phyloP scores from a whole-genome alignment of 805 yeast species.

The Barnettozyma vustinii region DNA sequence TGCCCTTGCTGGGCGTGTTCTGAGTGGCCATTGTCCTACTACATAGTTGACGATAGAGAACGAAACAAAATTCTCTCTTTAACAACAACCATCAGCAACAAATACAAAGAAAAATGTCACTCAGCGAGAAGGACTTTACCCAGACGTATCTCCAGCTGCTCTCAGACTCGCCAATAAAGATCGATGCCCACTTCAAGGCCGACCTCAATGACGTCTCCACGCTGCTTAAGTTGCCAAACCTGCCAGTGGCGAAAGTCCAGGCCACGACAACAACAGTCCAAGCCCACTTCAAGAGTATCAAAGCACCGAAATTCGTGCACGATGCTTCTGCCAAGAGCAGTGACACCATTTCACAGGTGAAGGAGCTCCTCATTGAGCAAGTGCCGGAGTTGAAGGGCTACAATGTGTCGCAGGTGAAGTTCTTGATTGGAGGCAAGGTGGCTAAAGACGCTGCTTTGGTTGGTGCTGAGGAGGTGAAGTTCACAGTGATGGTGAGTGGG shows the following conservation, averaged over 20 bases:
- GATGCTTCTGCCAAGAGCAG: slow-evolving; percentile 21
- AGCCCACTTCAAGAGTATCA: slow-evolving; percentile 56
- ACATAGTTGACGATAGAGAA: neutral
- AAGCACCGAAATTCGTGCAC: slow-evolving; percentile 61
- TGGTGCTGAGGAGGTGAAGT: slow-evolving; percentile 27
- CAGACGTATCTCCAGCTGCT: slow-evolving; percentile 17
- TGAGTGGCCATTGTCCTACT: neutral
- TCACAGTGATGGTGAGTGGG: slow-evolving; percentile 37
- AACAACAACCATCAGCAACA: neutral
- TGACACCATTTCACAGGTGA: slow-evolving; percentile 31
- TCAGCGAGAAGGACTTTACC: slow-evolving; percentile 18
- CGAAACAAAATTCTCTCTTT: neutral
- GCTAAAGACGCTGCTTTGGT: slow-evolving; percentile 44
- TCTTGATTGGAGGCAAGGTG: slow-evolving; percentile 59
- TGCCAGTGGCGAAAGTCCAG: slow-evolving; percentile 35
- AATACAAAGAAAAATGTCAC: slow-evolving; percentile 10
- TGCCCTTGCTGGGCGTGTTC: slow-evolving; percentile 17
- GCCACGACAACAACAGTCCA: slow-evolving; percentile 2
- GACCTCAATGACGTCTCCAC: slow-evolving; percentile 29
- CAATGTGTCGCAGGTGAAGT: slow-evolving; percentile 38
- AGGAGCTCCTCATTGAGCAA: slow-evolving; percentile 21
- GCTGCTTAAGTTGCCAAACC: slow-evolving; percentile 41
- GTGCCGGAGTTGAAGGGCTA: slow-evolving; percentile 28
- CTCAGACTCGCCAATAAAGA: slow-evolving; percentile 10
- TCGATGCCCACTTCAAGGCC: slow-evolving; percentile 27